Base-by-base conservation (phyloP, 2,329 filamentous ascomycete species). In the Mycosphaerella sp. region DNA sequence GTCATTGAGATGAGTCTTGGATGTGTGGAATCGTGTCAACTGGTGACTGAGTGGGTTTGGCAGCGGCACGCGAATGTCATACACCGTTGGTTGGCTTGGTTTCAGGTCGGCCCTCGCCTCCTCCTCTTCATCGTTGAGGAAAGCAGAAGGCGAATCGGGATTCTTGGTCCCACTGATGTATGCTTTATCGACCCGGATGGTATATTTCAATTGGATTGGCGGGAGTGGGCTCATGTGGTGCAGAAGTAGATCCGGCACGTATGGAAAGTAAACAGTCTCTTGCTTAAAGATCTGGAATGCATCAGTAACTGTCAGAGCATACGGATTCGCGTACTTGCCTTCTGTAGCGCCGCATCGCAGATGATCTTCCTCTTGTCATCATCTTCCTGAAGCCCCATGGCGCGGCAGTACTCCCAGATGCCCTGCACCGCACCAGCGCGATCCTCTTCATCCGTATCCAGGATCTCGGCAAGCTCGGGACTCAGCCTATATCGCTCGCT, bases 311-410 rank as follows among this genome's bases (percentile, higher is more conserved):
- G 45, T 40, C 32, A 41, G 14, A 43, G 54, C 39, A 46, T 51
- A 31, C 11, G 26, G n/a, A 6, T 29, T 42, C 17, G 40, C 38
- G 34, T 36, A 70, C 81, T 67, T 74, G 95, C 89, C 71, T 82
- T 82, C 73, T 81, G 86, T 49, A 98, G 71, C 45, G 85, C 79
- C 42, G 91, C 86, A 67, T 98, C 92, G 67, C 93, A 97, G 39
- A 88, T 85, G 64, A 98, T 92, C 57, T 87, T 87, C 58, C 93
- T 82, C 75, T 93, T 93, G 69, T 98, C 93, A 56, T 97, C 92
- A 60, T 95, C 91, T 68, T 96, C 92, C 69, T 95, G 89, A 45
- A 98, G 76, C 14, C 85, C 84, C 77, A 88, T 87, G 17, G 87
- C 79, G 63, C 89, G 85, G 61, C 95, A 87, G 66, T 98, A 98